These are phyloP conservation scores for Kazachstania kunashirensis DNA, from an alignment of 805 yeast species.

Conservation along the genomic window DNA sequence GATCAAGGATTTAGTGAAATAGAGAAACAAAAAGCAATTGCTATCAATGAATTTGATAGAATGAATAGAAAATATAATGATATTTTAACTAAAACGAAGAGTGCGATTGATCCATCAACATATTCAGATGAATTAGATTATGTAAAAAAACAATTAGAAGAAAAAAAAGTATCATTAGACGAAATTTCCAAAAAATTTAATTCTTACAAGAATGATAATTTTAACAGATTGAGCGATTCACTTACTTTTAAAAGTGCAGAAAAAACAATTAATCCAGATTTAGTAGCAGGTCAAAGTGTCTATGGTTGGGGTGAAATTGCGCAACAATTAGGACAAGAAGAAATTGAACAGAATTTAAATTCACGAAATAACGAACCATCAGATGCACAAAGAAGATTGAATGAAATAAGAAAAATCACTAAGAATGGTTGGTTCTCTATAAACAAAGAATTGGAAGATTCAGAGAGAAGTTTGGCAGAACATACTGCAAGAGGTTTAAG, in stretches of 20 bases:
- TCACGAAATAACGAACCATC: background rate
- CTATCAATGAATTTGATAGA: constrained; percentile 23
- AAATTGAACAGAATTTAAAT: constrained; percentile 21
- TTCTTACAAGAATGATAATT: constrained; percentile 11
- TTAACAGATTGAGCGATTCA: constrained; percentile 22
- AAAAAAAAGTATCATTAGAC: constrained; percentile 14
- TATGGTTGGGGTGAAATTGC: constrained; percentile 43
- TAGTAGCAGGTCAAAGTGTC: constrained; percentile 30
- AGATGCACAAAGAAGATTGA: constrained; percentile 14
- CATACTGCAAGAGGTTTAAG: constrained; percentile 30
- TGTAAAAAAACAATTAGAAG: constrained; percentile 6
- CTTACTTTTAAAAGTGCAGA: constrained; percentile 6
- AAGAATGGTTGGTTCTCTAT: constrained; percentile 30
- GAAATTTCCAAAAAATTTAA: constrained; percentile 12
- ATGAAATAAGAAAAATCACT: constrained; percentile 29
- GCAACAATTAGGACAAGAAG: constrained; percentile 31
- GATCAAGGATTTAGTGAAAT: constrained; percentile 23
- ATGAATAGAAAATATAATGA: constrained; percentile 22
- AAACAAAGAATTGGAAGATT: constrained; percentile 12
- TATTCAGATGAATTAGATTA: constrained; percentile 13
- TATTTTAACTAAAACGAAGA: constrained; percentile 7
- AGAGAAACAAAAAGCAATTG: constrained; percentile 23
- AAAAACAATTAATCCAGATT: constrained; percentile 9
- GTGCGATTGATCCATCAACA: constrained; percentile 8
- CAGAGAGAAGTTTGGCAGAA: constrained; percentile 29